Conservation (phyloP, 306 rosid genomes). For the Lathyrus aphaca region DNA sequence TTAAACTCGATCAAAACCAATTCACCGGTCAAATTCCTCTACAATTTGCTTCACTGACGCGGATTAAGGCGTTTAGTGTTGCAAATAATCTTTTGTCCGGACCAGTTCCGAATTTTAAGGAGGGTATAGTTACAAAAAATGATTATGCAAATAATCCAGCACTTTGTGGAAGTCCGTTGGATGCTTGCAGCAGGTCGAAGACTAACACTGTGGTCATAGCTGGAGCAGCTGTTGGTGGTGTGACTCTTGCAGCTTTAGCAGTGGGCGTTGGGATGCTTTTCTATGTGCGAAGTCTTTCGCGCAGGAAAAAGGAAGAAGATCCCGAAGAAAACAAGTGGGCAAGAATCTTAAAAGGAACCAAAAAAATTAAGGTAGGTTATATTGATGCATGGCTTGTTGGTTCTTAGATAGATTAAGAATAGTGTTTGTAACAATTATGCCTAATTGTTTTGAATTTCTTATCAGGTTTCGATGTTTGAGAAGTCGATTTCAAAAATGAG, state of each 20-base stretch:
- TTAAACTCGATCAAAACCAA: conserved; percentile 74
- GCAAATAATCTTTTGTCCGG: conserved; percentile 69
- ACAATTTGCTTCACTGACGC: conserved; percentile 43
- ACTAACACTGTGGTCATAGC: conserved; percentile 65
- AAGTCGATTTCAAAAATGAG: conserved; percentile 74
- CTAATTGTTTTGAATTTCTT: conserved; percentile 35
- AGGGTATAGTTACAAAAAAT: neutral
- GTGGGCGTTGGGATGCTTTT: conserved; percentile 60
- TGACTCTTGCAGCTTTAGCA: conserved; percentile 59
- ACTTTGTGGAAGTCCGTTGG: conserved; percentile 59
- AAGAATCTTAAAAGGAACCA: conserved; percentile 72
- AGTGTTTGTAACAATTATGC: conserved; percentile 9
- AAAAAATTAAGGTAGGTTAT: conserved; percentile 73
- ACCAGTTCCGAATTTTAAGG: conserved; percentile 48
- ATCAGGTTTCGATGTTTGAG: conserved; percentile 86
- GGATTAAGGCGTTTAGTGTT: conserved; percentile 61
- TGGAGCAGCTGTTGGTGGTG: conserved; percentile 80
- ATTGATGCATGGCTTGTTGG: conserved; percentile 17
- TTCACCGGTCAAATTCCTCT: conserved; percentile 69
- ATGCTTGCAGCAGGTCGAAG: conserved; percentile 41
- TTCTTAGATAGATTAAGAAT: neutral
- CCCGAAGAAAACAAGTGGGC: conserved; percentile 99
- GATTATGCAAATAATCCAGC: conserved; percentile 66
- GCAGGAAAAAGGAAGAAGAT: conserved; percentile 76
- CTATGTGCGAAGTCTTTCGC: conserved; percentile 61